Evolutionary conservation across 1,284 basidiomycete species (phyloP).

Genomic region (Papiliotrema laurentii): DNA sequence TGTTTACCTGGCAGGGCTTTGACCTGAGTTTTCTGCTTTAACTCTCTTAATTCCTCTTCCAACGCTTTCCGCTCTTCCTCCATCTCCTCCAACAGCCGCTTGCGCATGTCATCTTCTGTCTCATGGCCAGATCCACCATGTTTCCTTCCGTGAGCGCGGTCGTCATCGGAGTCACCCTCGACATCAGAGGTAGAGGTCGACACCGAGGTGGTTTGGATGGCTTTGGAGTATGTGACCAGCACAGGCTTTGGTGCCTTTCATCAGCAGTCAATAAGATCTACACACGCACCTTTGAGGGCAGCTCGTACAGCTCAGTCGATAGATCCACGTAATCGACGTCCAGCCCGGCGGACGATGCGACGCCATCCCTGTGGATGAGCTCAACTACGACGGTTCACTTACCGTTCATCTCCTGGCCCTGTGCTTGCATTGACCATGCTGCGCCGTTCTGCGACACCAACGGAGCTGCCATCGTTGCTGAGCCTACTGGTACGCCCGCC

Average conservation of each 20-base stretch:
- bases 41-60: conserved; percentile 76
- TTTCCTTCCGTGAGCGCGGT: conserved; percentile 4
- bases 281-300: conserved; percentile 69
- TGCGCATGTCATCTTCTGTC: conserved; percentile 68
- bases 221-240: conserved; percentile 81
- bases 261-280: conserved; percentile 1
- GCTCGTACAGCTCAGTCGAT: conserved; percentile 79
- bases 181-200: conserved; percentile 26
- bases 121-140: conserved; percentile 44
- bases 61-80: conserved; percentile 58
- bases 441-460: too few relatives aligned
- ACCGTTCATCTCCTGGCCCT: conserved; percentile 1
- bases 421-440: conserved; percentile 58
- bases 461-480: conserved; percentile 44
- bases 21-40: conserved; percentile 70
- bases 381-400: neutral
- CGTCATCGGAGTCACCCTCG: conserved; percentile 41
- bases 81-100: conserved; percentile 56
- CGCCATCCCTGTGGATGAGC: neutral
- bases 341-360: conserved; percentile 52
- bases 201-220: conserved; percentile 70
- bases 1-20: conserved; percentile 48
- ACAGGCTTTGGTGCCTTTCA: conserved; percentile 17
- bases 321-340: conserved; percentile 76
- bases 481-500: conserved; percentile 41